Conservation (phyloP, 352 stramenopile genomes). For the Phytophthora citrophthora region DNA sequence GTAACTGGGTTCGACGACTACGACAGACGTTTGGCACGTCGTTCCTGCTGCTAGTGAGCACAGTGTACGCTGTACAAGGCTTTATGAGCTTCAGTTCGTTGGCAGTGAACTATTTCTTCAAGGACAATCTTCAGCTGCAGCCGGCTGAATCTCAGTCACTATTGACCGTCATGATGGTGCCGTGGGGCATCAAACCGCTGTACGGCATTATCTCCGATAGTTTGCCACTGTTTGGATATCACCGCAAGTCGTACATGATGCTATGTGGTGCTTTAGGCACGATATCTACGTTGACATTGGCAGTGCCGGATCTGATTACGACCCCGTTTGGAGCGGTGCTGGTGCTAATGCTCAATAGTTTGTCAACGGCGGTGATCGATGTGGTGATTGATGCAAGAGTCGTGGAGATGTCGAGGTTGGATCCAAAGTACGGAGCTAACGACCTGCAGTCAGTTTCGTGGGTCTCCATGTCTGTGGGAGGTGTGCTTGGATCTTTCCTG, state of each 20-base stretch:
- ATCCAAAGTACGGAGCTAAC: conserved; percentile 88
- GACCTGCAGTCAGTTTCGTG: conserved; percentile 96
- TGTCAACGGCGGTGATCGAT: conserved; percentile 94
- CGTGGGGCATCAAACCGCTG: conserved; percentile 96
- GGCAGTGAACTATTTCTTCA: conserved; percentile 97
- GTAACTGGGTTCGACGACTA: conserved; percentile 57
- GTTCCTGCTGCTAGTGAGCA: conserved; percentile 75
- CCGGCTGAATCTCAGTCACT: conserved; percentile 93
- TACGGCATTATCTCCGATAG: conserved; percentile 97
- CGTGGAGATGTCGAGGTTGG: conserved; percentile 93
- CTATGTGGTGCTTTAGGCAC: conserved; percentile 79
- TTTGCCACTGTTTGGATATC: conserved; percentile 94
- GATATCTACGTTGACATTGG: conserved; percentile 64
- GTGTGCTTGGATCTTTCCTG: conserved; percentile 94
- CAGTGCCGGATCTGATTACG: conserved; percentile 60
- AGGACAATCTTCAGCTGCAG: conserved; percentile 95
- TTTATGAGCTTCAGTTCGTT: conserved; percentile 93
- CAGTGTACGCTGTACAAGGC: conserved; percentile 95
- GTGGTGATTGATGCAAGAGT: conserved; percentile 97
- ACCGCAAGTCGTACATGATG: conserved; percentile 96
- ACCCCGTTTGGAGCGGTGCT: conserved; percentile 61
- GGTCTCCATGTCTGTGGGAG: conserved; percentile 92
- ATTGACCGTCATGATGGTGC: conserved; percentile 93
- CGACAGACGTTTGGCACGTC: conserved; percentile 70
- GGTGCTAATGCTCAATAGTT: conserved; percentile 82